phyloP scores from a whole-genome alignment of 2,329 filamentous ascomycete genomes.

The Botrytis cinerea region DNA sequence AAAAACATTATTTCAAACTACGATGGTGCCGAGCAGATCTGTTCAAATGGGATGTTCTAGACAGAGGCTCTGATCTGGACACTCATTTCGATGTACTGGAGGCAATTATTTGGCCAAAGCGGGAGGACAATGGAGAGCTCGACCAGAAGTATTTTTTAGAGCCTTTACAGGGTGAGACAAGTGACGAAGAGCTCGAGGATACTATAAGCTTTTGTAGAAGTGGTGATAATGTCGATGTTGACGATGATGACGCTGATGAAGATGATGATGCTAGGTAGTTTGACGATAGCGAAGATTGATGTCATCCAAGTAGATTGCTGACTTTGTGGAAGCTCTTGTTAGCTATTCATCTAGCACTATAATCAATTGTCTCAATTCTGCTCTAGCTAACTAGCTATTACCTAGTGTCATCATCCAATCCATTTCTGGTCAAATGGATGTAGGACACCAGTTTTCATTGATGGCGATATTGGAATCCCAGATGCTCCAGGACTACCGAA shows the following conservation, averaged over 20 bases:
- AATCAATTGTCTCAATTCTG: background rate
- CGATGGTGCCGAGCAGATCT: background rate
- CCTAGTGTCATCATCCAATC: background rate
- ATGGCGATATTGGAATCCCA: background rate
- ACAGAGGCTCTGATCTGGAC: background rate
- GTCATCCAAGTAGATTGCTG: background rate
- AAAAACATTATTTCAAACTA: background rate
- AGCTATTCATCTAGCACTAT: background rate
- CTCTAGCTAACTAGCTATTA: background rate
- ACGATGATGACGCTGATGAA: background rate
- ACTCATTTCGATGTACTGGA: background rate
- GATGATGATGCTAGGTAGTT: background rate
- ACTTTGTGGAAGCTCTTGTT: background rate
- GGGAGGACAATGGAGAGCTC: rapidly evolving
- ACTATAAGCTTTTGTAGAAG: background rate
- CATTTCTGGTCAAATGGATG: background rate
- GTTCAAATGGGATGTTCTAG: background rate
- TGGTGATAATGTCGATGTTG: background rate
- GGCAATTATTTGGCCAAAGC: background rate
- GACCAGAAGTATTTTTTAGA: background rate
- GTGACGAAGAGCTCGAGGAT: background rate
- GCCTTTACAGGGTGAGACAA: too few species aligned
- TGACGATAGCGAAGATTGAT: background rate
- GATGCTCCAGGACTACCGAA: background rate
- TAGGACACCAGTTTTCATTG: background rate